These are phyloP conservation scores for Dalechampia spathulata DNA, from an alignment of 441 rosid species.

Conservation along the genomic window DNA sequence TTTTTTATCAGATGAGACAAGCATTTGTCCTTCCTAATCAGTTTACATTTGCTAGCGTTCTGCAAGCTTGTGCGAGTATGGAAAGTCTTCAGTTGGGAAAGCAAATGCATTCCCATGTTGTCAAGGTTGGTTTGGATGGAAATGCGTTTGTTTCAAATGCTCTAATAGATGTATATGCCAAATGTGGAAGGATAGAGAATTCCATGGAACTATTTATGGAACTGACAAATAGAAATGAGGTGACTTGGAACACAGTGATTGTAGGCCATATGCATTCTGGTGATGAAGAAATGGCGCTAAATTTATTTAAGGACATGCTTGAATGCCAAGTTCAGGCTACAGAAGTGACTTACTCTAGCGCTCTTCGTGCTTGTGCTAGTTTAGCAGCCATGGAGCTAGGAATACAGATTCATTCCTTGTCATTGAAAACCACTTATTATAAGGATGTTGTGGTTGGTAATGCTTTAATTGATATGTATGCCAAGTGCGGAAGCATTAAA, in stretches of 20 bases:
- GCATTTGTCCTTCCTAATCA: slow-evolving; percentile 63
- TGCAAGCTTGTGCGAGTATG: slow-evolving; percentile 61
- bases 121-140: slow-evolving; percentile 42
- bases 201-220: slow-evolving; percentile 54
- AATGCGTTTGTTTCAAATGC: slow-evolving; percentile 61
- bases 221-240: slow-evolving; percentile 44
- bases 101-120: slow-evolving; percentile 58
- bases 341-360: slow-evolving; percentile 77
- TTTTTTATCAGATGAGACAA: slow-evolving; percentile 66
- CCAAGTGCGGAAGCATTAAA: slow-evolving; percentile 62
- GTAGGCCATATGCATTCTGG: slow-evolving; percentile 59
- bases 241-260: slow-evolving; percentile 81
- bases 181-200: slow-evolving; percentile 56
- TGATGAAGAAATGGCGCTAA: slow-evolving; percentile 51
- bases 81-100: slow-evolving; percentile 43
- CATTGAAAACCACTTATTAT: slow-evolving; percentile 49
- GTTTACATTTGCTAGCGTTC: slow-evolving; percentile 63
- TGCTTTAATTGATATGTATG: slow-evolving; percentile 87
- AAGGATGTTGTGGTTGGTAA: slow-evolving; percentile 49
- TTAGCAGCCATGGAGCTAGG: slow-evolving; percentile 73
- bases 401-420: slow-evolving; percentile 57
- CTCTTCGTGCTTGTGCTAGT: slow-evolving; percentile 69
- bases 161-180: slow-evolving; percentile 64
- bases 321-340: slow-evolving; percentile 44
- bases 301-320: slow-evolving; percentile 52